Conservation (phyloP, 805 yeast species). For the Metschnikowia similis region DNA sequence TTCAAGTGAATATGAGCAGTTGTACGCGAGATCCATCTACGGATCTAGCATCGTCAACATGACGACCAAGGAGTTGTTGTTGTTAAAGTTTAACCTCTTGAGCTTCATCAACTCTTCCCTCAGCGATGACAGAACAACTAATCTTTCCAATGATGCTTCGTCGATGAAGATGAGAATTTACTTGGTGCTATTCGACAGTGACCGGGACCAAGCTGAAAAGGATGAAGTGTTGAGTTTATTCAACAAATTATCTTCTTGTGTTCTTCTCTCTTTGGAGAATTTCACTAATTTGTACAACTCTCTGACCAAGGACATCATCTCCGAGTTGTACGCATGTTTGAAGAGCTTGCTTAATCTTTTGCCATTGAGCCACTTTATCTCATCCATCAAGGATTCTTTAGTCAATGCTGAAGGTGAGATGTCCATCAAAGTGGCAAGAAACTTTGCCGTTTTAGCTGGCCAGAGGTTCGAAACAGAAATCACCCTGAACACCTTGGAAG, state of each 20-base stretch:
- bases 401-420: constrained; percentile 30
- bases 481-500: constrained; percentile 37
- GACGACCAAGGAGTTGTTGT: constrained; percentile 43
- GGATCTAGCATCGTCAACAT: constrained; percentile 55
- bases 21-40: constrained; percentile 56
- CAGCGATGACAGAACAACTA: constrained; percentile 24
- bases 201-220: constrained; percentile 26
- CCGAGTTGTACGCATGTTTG: constrained; percentile 51
- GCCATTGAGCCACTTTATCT: constrained; percentile 70
- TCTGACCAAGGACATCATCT: constrained; percentile 25
- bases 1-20: constrained; percentile 30
- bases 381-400: constrained; percentile 47
- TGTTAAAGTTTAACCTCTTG: constrained; percentile 49
- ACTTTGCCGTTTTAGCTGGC: constrained; percentile 58
- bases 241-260: constrained; percentile 31
- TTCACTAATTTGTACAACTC: constrained; percentile 17
- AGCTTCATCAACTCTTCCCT: constrained; percentile 53
- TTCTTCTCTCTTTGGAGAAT: constrained; percentile 36
- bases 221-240: constrained; percentile 29
- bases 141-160: constrained; percentile 15
- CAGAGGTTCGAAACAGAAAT: constrained; percentile 69
- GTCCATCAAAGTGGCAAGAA: constrained; percentile 53
- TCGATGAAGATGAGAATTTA: constrained; percentile 51
- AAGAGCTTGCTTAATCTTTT: constrained; percentile 62
- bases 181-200: constrained; percentile 44